Base-by-base conservation (phyloP, 2,329 filamentous ascomycete genomes). In the Nothophaeocryptopus gaeumannii region DNA sequence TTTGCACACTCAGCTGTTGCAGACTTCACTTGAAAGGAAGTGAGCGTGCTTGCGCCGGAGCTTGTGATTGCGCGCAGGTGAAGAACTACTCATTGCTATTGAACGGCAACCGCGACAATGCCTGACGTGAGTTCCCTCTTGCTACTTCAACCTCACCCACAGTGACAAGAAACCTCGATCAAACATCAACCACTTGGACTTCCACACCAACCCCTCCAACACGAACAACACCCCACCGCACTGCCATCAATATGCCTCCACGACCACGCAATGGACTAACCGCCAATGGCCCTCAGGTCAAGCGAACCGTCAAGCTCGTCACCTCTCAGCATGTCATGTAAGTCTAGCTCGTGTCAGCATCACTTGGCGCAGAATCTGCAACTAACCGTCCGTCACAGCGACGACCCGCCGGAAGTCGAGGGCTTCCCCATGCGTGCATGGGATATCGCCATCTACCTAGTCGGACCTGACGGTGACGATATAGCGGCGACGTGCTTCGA, bases 351-450 rank as follows among this genome's bases (percentile, higher is more conserved):
- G 36, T 47, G 51, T 26, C 41, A 39, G 34, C 39, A 14, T 37
- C 20, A 26, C 35, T 41, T 13, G 42, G 15, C 33, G 40, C 20
- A 33, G 32, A 41, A 45, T 31, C 47, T 33, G 9, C 37, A 16
- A 53, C 54, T 61, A 42, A 62, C 49, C 38, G 29, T 8, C 20
- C 20, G 10, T 16, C 45, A 37, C 66, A 90, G 86, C 66, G 82
- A 89, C 65, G 90, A 91, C 68, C 84, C 88, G 14, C 86, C 88
- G 11, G 86, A 86, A 34, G 80, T 89, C 58, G 88, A 91, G 63
- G 90, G 90, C 2, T 96, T 91, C 65, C 93, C 93, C 9, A 91
- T 96, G 82, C 86, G 93, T 69, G 78, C 83, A 72, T 99, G 93
- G 93, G 90, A 82, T 60, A 88, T 97, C 68, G 85, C 87, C 72